A percentile compares a stretch with the other conserved stretches of the same genome.
Conservation (phyloP, 2,329 filamentous ascomycete species). For the Penicillium sp. region DNA sequence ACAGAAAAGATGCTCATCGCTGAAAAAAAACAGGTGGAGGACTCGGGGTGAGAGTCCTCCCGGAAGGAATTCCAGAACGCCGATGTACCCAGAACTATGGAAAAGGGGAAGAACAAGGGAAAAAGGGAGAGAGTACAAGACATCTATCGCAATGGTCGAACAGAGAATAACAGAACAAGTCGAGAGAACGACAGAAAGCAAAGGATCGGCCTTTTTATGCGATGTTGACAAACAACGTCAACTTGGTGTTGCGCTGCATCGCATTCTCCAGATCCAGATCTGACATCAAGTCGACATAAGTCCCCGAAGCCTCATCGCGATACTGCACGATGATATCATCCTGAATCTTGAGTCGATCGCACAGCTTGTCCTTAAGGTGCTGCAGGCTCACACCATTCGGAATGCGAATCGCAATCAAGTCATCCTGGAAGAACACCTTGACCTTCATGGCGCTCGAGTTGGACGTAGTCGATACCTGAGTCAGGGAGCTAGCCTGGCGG, state of each 20-base stretch:
- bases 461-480: constrained; percentile 46
- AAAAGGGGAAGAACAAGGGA: constrained; percentile 2
- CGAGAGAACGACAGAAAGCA: not conserved
- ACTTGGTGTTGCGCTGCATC: constrained; percentile 81
- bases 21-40: constrained; percentile 28
- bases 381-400: constrained; percentile 76
- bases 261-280: constrained; percentile 82
- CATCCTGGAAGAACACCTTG: constrained; percentile 91
- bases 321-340: constrained; percentile 81
- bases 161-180: not conserved
- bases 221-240: constrained; percentile 70
- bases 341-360: constrained; percentile 77
- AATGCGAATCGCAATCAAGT: constrained; percentile 88
- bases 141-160: constrained; percentile 17
- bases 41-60: constrained; percentile 18
- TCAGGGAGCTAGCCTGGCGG: constrained; percentile 59
- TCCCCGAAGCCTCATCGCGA: constrained; percentile 78
- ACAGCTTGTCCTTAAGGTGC: constrained; percentile 80
- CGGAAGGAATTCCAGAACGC: constrained; percentile 27
- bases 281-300: constrained; percentile 73
- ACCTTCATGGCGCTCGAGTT: constrained; percentile 73
- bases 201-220: constrained; percentile 21
- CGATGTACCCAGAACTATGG: constrained; percentile 29
- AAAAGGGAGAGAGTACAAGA: not conserved
- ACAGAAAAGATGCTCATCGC: constrained; percentile 28